These are phyloP conservation scores for Penicillium vulpinum DNA, from an alignment of 2,329 filamentous ascomycete species.

Conservation along the genomic window DNA sequence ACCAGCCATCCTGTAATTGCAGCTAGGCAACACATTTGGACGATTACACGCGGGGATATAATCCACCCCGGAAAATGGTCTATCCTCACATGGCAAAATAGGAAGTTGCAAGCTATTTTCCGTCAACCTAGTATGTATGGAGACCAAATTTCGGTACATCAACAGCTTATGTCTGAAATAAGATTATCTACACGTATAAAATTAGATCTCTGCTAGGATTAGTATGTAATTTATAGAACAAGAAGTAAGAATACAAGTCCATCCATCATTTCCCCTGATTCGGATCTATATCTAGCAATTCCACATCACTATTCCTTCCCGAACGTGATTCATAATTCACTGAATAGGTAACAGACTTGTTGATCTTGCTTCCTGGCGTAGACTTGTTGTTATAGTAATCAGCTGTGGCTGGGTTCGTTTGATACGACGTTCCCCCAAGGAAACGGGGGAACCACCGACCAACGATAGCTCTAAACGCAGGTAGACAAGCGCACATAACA, in stretches of 20 bases:
- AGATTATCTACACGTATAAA: not conserved
- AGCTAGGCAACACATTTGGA: no score
- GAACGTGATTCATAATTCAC: slow-evolving; percentile 23
- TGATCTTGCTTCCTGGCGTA: slow-evolving; percentile 18
- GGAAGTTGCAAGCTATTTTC: not conserved
- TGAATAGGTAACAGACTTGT: slow-evolving; percentile 27
- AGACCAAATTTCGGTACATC: no score
- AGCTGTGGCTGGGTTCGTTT: slow-evolving; percentile 11
- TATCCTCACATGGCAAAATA: not conserved
- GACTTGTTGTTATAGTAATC: slow-evolving; percentile 4
- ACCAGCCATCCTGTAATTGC: no score
- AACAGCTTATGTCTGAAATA: not conserved
- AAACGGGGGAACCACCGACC: slow-evolving; percentile 21
- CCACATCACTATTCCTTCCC: slow-evolving; percentile 16
- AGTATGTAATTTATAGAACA: not conserved
- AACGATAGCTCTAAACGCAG: slow-evolving; percentile 24
- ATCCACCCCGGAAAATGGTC: no score
- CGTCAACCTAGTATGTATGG: no score
- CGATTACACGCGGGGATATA: no score
- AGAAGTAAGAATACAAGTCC: not conserved
- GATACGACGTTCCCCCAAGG: slow-evolving; percentile 10
- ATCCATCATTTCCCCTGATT: slow-evolving; percentile 2
- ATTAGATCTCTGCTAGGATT: not conserved
- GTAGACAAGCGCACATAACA: slow-evolving; percentile 28
- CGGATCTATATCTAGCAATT: slow-evolving; percentile 18